A percentile compares a stretch with the other conserved stretches of the same genome.
Evolutionary conservation across 2,329 filamentous ascomycete species (phyloP).

Genomic region (Bretziella fagacearum): DNA sequence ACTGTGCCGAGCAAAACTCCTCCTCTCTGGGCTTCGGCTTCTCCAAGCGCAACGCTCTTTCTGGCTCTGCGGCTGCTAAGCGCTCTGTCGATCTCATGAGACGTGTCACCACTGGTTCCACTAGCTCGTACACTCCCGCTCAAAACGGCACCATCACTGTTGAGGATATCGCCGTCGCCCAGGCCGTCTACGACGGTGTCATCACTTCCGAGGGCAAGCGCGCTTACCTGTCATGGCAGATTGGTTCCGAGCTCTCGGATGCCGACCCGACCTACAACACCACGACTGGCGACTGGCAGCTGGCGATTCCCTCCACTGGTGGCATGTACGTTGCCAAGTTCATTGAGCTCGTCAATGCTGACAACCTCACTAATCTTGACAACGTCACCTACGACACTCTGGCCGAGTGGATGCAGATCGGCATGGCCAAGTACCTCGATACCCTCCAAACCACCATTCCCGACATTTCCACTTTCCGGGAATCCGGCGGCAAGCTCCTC

Average conservation of each 20-base stretch:
- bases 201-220: slow-evolving; percentile 2
- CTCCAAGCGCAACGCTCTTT: slow-evolving; percentile 6
- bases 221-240: slow-evolving; percentile 5
- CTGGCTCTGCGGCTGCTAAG: background rate
- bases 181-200: slow-evolving; percentile 5
- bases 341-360: background rate
- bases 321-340: slow-evolving; percentile 4
- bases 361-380: slow-evolving; percentile 1
- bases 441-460: slow-evolving; percentile 16
- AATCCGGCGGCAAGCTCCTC: slow-evolving; percentile 25
- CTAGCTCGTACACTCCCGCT: background rate
- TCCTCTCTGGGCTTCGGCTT: slow-evolving; percentile 17
- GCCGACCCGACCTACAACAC: slow-evolving; percentile 3
- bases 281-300: background rate
- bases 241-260: slow-evolving; percentile 4
- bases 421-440: slow-evolving; percentile 14
- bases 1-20: slow-evolving; percentile 19
- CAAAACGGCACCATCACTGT: slow-evolving; percentile 1
- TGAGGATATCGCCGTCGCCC: slow-evolving; percentile 1
- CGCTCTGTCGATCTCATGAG: background rate
- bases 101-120: background rate
- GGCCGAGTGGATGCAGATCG: slow-evolving; percentile 1
- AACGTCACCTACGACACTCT: slow-evolving; percentile 6
- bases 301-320: background rate
- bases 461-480: slow-evolving; percentile 19